Conservation (phyloP, 768 basidiomycete species). For the Boletus reticuloceps region DNA sequence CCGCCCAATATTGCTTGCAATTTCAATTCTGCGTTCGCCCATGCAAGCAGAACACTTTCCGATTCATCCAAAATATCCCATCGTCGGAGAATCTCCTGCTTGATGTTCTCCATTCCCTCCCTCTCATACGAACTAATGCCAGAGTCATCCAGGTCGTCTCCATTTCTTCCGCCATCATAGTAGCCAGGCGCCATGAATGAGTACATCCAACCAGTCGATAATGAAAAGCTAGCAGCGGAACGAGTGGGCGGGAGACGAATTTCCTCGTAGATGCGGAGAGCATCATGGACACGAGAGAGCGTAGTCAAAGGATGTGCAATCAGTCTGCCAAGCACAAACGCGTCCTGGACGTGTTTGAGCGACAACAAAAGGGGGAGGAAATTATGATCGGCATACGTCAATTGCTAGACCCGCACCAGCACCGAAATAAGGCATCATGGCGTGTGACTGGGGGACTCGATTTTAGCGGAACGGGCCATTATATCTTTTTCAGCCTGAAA, state of each 20-base stretch:
- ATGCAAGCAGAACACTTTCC: slow-evolving; percentile 6
- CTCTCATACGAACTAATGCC: slow-evolving; percentile 11
- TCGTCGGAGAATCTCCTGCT: slow-evolving; percentile 9
- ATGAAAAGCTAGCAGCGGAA: slow-evolving; percentile 14
- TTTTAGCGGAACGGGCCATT: background rate
- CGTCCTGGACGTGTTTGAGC: slow-evolving; percentile 7
- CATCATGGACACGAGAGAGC: slow-evolving; percentile 1
- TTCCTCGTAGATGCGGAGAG: slow-evolving; percentile 7
- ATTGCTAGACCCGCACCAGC: slow-evolving; percentile 28
- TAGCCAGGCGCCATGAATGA: slow-evolving; percentile 15
- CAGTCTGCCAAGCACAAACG: slow-evolving; percentile 18
- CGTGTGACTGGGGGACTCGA: slow-evolving; percentile 16
- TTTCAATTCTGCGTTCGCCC: slow-evolving; percentile 17
- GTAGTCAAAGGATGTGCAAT: slow-evolving; percentile 16
- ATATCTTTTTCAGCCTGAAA: background rate
- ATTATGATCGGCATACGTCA: slow-evolving; percentile 7
- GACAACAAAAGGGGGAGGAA: background rate
- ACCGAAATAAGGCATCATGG: slow-evolving; percentile 24
- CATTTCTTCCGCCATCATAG: slow-evolving; percentile 21
- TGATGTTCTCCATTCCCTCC: slow-evolving; percentile 17
- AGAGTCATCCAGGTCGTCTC: slow-evolving; percentile 1
- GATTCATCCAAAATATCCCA: slow-evolving; percentile 14
- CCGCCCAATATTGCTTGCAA: background rate
- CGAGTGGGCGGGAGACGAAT: slow-evolving; percentile 13
- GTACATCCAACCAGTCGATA: slow-evolving; percentile 17